Evolutionary conservation across 2,329 filamentous ascomycete genomes (phyloP), one percentile per base, ranked within the genome.

Genomic region (Penicillium digitatum): DNA sequence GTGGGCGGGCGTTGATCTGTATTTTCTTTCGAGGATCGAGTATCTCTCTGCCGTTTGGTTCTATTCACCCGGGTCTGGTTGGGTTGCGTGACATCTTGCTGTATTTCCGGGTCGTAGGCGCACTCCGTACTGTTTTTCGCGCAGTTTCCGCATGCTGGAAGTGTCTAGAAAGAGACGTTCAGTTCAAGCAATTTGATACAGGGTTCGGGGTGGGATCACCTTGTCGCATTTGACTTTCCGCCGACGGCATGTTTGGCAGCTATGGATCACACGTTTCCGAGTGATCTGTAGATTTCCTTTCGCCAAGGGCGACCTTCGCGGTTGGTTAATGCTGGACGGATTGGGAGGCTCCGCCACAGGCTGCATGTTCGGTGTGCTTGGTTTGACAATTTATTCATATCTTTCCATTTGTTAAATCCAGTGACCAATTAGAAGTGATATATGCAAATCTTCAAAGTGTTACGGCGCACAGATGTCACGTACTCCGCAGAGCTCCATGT

Each of bases 211-310:
- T n/a, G n/a, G 20, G 6, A 27, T 24, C 12, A 31, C 68, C 65
- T 77, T 77, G 63, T 76, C 72, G 61, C 76, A 79, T 69, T 78
- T 78, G 45, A 79, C 74, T 60, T 79, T 79, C 27, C 76, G 70
- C 52, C 73, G 66, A 45, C 76, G 72, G 64, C 76, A 79, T 0
- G 69, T 74, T 60, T 77, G 72, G 54, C 77, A 79, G 59, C 74
- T 77, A 59, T 78, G 78, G 58, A 75, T 78, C 43, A 74, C 70
- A 51, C 77, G 73, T 47, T 75, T 78, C 16, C 77, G 73, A 32
- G 76, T 79, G 48, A 79, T 79, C 52, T 78, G 76, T 6, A 8
- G n/a, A 31, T 29, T 44, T 20, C 42, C 42, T 20, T n/a, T 10
- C 2, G 18, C 27, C n/a, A 27, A 31, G 4, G 42, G 42, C n/a